Evolutionary conservation across 2,329 filamentous ascomycete species (phyloP), one percentile per base, ranked within the genome.

Genomic region (Arthrobotrys sinensis): DNA sequence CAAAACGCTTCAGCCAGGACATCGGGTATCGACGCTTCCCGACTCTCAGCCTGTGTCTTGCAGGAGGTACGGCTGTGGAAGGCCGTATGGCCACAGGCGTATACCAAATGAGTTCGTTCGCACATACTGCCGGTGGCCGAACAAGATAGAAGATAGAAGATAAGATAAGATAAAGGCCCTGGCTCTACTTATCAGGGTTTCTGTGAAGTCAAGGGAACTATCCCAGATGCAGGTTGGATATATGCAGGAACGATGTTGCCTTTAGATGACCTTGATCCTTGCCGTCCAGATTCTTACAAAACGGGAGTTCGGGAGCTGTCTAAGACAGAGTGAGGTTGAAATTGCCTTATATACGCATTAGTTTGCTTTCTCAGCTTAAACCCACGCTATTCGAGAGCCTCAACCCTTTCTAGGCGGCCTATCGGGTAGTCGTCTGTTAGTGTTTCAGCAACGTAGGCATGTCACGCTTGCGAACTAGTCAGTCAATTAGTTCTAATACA

Each of bases 61-160:
- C 70, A 73, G 24, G 70, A 67, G 1, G 38, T 62, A 6, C 52
- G 63, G n/a, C 45, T 73, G 38, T 65, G 28, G 24, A 73, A 46
- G 8, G 32, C 24, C 3, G 24, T 48, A 48, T 73, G 69, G 4
- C 69, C 60, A 40, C 60, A 65, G 32, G 11, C 38, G 21, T 73
- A 63, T 4, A 60, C n/a, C 7, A 73, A 32, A 43, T 57, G 50
- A 5, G 70, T 73, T 62, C 52, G 21, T 66, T 73, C 50, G 19
- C 70, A 73, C 70, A 73, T 73, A 14, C 5, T 46, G 24, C 7
- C 34, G 16, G 52, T 14, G n/a, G 10, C 34, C 14, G 24, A 28
- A 28, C 24, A 28, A n/a, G 28, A 16, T 2, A 57, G 16, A 11
- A 19, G 19, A 19, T 28, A 6, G n/a, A 38, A 21, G 7, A 21